Percentiles rank a stretch among this genome's conserved stretches.
phyloP scores from a whole-genome alignment of 164 flowering plant species.

The Liquidambar formosana region DNA sequence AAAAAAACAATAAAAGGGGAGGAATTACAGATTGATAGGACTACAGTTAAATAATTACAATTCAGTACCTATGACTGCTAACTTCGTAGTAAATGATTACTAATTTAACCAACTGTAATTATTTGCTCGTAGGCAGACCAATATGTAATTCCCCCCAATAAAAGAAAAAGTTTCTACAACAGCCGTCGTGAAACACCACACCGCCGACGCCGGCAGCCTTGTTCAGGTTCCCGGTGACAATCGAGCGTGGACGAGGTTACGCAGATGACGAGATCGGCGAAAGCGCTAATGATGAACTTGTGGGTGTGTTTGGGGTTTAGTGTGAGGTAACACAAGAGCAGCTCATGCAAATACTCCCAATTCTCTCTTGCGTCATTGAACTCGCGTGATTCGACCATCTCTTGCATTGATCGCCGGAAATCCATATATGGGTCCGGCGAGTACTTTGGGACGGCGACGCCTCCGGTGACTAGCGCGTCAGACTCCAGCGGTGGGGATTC shows the following conservation, averaged over 20 bases:
- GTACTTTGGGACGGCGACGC: constrained; percentile 49
- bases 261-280: constrained; percentile 54
- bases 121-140: too few relatives aligned
- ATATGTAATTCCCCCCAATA: too few relatives aligned
- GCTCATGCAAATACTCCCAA: constrained; percentile 66
- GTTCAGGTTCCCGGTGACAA: constrained; percentile 6
- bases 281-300: constrained; percentile 68
- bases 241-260: constrained; percentile 16
- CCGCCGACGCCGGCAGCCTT: constrained; percentile 13
- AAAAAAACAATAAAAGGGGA: neutral
- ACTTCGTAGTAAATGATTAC: too few relatives aligned
- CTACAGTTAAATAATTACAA: too few relatives aligned
- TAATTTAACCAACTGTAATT: too few relatives aligned
- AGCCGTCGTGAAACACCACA: neutral
- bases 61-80: too few relatives aligned
- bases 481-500: constrained; percentile 14
- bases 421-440: constrained; percentile 55
- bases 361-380: constrained; percentile 24
- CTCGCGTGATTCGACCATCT: constrained; percentile 32
- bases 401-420: constrained; percentile 53
- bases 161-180: constrained; percentile 3
- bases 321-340: constrained; percentile 60
- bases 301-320: constrained; percentile 63
- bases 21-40: too few relatives aligned
- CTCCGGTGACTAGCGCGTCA: constrained; percentile 29